These are phyloP conservation scores for Aureobasidium vineae DNA, from an alignment of 2,329 filamentous ascomycete genomes.

Conservation along the genomic window DNA sequence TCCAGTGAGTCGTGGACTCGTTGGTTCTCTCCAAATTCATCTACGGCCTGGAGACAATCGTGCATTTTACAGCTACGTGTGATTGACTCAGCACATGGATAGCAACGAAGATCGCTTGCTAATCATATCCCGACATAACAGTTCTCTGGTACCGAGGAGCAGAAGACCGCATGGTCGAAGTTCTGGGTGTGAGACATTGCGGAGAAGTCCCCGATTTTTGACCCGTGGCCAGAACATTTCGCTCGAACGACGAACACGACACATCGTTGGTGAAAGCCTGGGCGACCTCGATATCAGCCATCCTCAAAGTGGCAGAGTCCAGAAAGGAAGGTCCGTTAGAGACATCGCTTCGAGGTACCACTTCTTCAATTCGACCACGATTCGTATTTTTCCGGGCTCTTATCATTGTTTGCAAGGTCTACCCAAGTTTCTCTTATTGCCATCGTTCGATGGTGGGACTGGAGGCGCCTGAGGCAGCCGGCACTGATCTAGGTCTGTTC, in stretches of 20 bases:
- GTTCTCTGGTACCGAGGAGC: slow-evolving; percentile 67
- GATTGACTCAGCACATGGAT: neutral
- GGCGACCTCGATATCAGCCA: neutral
- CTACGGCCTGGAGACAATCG: neutral
- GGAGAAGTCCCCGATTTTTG: slow-evolving; percentile 1
- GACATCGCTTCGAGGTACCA: neutral
- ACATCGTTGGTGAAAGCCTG: neutral
- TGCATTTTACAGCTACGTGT: neutral
- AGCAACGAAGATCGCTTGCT: neutral
- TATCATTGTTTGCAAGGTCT: slow-evolving; percentile 16
- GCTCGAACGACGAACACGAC: slow-evolving; percentile 11
- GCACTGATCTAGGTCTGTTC: neutral
- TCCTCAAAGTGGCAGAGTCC: slow-evolving; percentile 1
- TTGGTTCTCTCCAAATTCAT: neutral
- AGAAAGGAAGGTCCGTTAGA: neutral
- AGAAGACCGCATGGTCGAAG: slow-evolving; percentile 68
- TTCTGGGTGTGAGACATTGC: slow-evolving; percentile 61
- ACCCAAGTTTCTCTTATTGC: neutral
- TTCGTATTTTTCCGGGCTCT: neutral
- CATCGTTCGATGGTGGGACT: slow-evolving; percentile 1
- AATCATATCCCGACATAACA: slow-evolving; percentile 31
- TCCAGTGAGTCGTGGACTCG: neutral
- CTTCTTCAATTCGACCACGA: neutral
- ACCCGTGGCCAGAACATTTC: slow-evolving; percentile 3
- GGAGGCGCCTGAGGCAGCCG: slow-evolving; percentile 10